Evolutionary conservation across 31 red algal species (phyloP).

Genomic region (Endocladia muricata): DNA sequence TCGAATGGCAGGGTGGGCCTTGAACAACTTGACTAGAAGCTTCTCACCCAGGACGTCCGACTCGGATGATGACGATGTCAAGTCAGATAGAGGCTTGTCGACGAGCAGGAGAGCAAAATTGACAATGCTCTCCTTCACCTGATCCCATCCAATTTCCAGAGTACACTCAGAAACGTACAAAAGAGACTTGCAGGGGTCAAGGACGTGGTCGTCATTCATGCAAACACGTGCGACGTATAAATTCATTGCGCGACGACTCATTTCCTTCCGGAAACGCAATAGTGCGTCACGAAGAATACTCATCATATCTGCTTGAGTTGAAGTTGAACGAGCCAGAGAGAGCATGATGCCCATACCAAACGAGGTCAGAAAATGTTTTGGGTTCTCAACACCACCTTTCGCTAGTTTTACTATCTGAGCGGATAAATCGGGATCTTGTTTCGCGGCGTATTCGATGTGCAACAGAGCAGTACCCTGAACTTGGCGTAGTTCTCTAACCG

Average conservation of each 20-base stretch:
- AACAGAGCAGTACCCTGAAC: conserved; percentile 71
- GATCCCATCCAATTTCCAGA: conserved; percentile 61
- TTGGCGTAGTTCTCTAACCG: conserved; percentile 46
- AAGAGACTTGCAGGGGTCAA: conserved; percentile 37
- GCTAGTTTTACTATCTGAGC: conserved; percentile 43
- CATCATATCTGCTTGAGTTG: conserved; percentile 32
- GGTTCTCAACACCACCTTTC: conserved; percentile 53
- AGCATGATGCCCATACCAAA: conserved; percentile 55
- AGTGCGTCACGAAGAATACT: conserved; percentile 37
- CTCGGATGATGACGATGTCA: background rate
- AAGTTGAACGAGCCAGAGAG: conserved; percentile 28
- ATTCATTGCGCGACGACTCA: conserved; percentile 13
- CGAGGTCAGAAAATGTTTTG: conserved; percentile 47
- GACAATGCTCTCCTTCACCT: conserved; percentile 60
- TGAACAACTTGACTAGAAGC: conserved; percentile 39
- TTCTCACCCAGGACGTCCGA: conserved; percentile 5
- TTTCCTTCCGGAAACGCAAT: conserved; percentile 46
- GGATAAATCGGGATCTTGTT: conserved; percentile 55
- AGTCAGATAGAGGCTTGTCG: conserved; percentile 30
- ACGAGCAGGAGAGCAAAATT: conserved; percentile 42
- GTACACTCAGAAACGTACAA: conserved; percentile 49
- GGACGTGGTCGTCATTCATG: conserved; percentile 33
- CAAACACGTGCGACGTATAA: conserved; percentile 44
- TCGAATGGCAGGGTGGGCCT: conserved; percentile 28
- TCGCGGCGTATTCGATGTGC: conserved; percentile 60